These are phyloP conservation scores for Rhododendron ferrugineum DNA, from an alignment of 148 eudicot species.

Conservation along the genomic window DNA sequence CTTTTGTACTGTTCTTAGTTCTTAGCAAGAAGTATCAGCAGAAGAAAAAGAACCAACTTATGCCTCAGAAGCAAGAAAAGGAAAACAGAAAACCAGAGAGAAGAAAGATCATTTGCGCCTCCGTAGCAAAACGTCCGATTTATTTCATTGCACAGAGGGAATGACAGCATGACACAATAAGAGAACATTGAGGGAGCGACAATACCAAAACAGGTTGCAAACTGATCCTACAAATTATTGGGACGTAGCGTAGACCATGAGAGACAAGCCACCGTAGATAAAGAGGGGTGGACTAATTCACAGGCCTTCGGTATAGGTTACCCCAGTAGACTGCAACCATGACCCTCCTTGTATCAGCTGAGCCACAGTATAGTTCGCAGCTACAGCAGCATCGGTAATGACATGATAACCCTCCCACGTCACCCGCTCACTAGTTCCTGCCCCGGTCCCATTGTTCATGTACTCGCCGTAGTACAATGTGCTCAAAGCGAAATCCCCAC, in stretches of 20 bases:
- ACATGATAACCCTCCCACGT: slow-evolving; percentile 39
- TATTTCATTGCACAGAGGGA: neutral
- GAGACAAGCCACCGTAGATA: neutral
- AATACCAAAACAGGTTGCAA: neutral
- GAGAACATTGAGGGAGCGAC: neutral
- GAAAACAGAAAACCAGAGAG: neutral
- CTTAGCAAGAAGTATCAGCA: neutral
- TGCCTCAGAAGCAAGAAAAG: neutral
- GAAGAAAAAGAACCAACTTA: neutral
- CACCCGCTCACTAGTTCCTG: slow-evolving; percentile 29
- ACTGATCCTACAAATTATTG: neutral
- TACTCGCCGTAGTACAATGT: slow-evolving; percentile 46
- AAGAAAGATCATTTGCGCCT: neutral
- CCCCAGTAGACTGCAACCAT: slow-evolving; percentile 37
- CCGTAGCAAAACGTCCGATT: neutral
- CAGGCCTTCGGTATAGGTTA: slow-evolving; percentile 31
- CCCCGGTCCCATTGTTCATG: slow-evolving; percentile 32
- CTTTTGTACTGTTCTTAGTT: neutral
- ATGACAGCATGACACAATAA: neutral
- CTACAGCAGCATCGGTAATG: slow-evolving; percentile 27
- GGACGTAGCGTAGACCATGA: too few species aligned
- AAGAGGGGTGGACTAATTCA: neutral
- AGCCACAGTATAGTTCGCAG: slow-evolving; percentile 30
- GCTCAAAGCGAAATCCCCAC: slow-evolving; percentile 23
- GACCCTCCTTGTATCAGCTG: slow-evolving; percentile 32